Evolutionary conservation across 805 yeast species (phyloP), one percentile per base, ranked within the genome.

Genomic region (Candida stauntonica): DNA sequence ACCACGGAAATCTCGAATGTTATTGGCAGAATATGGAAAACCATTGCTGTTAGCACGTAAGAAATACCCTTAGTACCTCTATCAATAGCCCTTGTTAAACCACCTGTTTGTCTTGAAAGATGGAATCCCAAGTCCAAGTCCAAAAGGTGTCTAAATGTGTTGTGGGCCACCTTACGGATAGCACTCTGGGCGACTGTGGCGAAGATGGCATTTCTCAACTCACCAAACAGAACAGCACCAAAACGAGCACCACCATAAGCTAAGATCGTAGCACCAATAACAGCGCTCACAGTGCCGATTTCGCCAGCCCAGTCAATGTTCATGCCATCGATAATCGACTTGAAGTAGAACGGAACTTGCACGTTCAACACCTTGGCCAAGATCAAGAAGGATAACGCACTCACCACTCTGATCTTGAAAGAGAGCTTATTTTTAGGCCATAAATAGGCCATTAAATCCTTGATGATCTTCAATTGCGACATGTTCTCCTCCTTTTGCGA

Each of bases 41-140:
- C 96, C 95, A 91, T 86, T 3, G 98, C 96, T 26, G 86, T 79
- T 33, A 93, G 67, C 5, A 93, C 97, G 52, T 85, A 89, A 11
- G 94, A 81, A 38, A 93, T 91, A 66, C 99, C 99, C 53, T 93
- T 91, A 1, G 98, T 91, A 60, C 99, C 99, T 47, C 99, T 71
- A 55, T 93, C 99, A 54, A 93, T 93, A 2, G 98, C 98, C 45
- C 99, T 70, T 0, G 97, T 91, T 24, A 93, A 63, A 0, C 96
- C 98, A 48, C 99, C 99, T 0, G 99, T 93, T 60, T 93, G 98
- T 50, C 89, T 72, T 9, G 91, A 73, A 29, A 93, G 63, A 60
- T 93, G 99, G 73, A 91, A 93, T 16, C 86, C 83, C 38, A 89
- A 65, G 62, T 93, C 99, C 60, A 93, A 70, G 51, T 77, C 77